These are phyloP conservation scores for Arthrobotrys conoides DNA, from an alignment of 2,329 filamentous ascomycete species.

Conservation along the genomic window DNA sequence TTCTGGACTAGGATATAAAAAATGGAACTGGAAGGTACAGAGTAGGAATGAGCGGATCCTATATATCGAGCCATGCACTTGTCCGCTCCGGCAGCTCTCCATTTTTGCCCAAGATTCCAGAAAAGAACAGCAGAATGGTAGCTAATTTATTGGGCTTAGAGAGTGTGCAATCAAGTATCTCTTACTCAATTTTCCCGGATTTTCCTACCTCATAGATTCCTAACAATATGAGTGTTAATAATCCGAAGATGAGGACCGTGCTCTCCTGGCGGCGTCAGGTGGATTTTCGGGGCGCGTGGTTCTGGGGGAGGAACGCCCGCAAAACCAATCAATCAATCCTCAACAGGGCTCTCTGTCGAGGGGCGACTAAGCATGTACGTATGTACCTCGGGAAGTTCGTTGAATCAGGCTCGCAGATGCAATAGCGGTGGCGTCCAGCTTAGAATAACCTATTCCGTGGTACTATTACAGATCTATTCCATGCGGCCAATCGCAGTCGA, in stretches of 20 bases:
- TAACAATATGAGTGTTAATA: neutral
- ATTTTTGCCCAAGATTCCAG: neutral
- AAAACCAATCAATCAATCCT: conserved; percentile 9
- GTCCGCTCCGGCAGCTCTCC: neutral
- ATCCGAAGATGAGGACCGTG: conserved; percentile 9
- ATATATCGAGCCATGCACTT: conserved; percentile 25
- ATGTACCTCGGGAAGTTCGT: conserved; percentile 40
- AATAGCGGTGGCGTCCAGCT: conserved; percentile 37
- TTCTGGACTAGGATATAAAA: conserved; percentile 36
- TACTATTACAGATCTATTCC: conserved; percentile 13
- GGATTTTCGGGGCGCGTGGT: conserved; percentile 19
- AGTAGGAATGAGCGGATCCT: conserved; percentile 29
- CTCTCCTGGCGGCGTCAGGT: conserved; percentile 4
- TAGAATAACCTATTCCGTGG: conserved; percentile 32
- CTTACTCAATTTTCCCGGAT: conserved; percentile 6
- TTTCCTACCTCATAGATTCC: conserved; percentile 11
- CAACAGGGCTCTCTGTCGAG: conserved; percentile 20
- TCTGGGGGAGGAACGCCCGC: conserved; percentile 9
- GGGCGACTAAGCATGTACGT: conserved; percentile 15
- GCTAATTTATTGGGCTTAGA: conserved; percentile 1
- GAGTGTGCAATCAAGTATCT: conserved; percentile 1
- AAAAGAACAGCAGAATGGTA: conserved; percentile 4
- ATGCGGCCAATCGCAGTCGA: conserved; percentile 40
- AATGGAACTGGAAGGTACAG: conserved; percentile 40
- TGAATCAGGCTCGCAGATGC: conserved; percentile 44